Evolutionary conservation across 768 basidiomycete genomes (phyloP).

Genomic region (Leucocoprinus leucothites): DNA sequence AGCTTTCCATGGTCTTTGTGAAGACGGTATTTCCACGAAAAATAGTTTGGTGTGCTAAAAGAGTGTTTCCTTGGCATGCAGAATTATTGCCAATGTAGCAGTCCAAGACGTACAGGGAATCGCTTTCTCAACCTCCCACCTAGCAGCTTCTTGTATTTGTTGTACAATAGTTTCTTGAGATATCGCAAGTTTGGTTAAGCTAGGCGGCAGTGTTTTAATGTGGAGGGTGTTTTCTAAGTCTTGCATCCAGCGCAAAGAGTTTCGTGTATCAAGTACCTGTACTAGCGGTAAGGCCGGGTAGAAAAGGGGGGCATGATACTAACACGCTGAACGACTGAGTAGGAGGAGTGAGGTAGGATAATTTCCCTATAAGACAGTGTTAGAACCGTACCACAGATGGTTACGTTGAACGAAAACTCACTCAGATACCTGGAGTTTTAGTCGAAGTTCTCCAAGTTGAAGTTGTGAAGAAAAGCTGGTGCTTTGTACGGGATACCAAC

Average conservation of each 20-base stretch:
- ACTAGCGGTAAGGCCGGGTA: neutral
- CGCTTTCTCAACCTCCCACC: constrained; percentile 68
- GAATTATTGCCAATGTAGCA: neutral
- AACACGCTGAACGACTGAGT: constrained; percentile 59
- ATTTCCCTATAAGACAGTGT: constrained; percentile 55
- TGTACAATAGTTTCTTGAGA: constrained; percentile 63
- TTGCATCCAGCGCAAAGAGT: constrained; percentile 71
- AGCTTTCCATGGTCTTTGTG: constrained; percentile 74
- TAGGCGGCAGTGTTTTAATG: constrained; percentile 57
- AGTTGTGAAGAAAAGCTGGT: constrained; percentile 41
- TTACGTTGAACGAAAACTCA: constrained; percentile 28
- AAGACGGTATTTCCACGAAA: constrained; percentile 67
- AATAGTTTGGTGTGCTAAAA: constrained; percentile 71
- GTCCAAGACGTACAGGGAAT: constrained; percentile 52
- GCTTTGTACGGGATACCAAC: constrained; percentile 79
- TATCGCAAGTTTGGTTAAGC: constrained; percentile 67
- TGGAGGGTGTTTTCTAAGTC: constrained; percentile 68
- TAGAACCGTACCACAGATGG: neutral
- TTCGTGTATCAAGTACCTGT: constrained; percentile 38
- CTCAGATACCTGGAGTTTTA: constrained; percentile 78
- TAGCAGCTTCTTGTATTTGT: constrained; percentile 67
- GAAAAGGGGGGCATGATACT: constrained; percentile 16
- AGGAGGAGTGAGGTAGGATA: constrained; percentile 66
- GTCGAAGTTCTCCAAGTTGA: constrained; percentile 71
- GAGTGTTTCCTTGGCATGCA: neutral